Evolutionary conservation across 768 basidiomycete genomes (phyloP), one percentile per base, ranked within the genome.

Genomic region (Tephrocybe sp.): DNA sequence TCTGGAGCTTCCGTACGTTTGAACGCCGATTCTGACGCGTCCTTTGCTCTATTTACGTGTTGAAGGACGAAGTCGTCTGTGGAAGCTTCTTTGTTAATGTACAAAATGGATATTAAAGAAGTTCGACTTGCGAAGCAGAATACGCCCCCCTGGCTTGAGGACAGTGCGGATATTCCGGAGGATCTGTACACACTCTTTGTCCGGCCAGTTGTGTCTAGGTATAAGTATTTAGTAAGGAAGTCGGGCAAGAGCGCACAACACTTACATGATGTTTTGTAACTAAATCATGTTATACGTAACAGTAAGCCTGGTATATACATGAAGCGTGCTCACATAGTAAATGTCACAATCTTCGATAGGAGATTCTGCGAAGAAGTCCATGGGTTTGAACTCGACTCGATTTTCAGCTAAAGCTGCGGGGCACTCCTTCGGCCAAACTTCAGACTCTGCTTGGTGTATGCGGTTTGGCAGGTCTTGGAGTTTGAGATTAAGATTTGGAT

Each of bases 1-100:
- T 68, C 64, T 0, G 75, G 75, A 5, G 75, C 75, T 49, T n/a
- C n/a, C n/a, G n/a, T n/a, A n/a, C n/a, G n/a, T n/a, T n/a, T n/a
- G n/a, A n/a, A n/a, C n/a, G n/a, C n/a, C n/a, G n/a, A n/a, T n/a
- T n/a, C n/a, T n/a, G 2, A 34, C 28, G 37, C 41, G 38, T 41
- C 24, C 11, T n/a, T 41, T 19, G n/a, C 3, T 25, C 27, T 18
- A 53, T 38, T 25, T 41, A 57, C 55, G 37, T 62, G 54, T 36
- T 65, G 68, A 22, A 71, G 56, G 34, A 71, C 58, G 49, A 63
- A 62, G 43, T 73, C 72, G 42, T 71, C 70, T 73, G 47, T 9
- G 11, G 32, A n/a, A 18, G n/a, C n/a, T n/a, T n/a, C n/a, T n/a
- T n/a, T 38, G 25, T 25, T 5, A 19, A 30, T 42, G 5, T n/a